Evolutionary conservation across 1,284 basidiomycete species (phyloP), one percentile per base, ranked within the genome.

Genomic region (Heterobasidion annosum): DNA sequence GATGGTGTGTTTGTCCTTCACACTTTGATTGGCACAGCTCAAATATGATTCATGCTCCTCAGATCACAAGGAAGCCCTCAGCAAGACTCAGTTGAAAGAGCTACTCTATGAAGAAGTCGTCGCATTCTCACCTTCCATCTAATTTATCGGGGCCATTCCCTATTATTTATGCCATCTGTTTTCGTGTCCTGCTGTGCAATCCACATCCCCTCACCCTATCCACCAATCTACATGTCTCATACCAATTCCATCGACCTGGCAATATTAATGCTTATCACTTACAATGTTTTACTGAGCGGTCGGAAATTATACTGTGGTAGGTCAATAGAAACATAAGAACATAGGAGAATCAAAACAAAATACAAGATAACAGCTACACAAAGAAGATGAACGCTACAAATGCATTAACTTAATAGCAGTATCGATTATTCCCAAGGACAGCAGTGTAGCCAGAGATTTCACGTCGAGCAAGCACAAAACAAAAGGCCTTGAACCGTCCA

Each of bases 51-150:
- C 52, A 52, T 64, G n/a, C 56, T 56, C 18, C 53, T n/a, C 62
- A 86, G 84, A 82, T 55, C 76, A 80, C 65, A 88, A 91, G 70
- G 87, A 91, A 45, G 81, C 87, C 55, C 79, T 91, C 58, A 85
- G 78, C 57, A 82, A 87, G 61, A 80, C 82, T 34, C 83, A 91
- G 63, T 71, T 94, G 50, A 93, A 92, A 64, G 79, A 81, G 60
- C 71, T 83, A 47, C 71, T 84, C 34, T 83, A 79, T 59, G 76
- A 79, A 54, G 86, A 90, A 70, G 84, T 90, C 57, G 73, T 84
- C 61, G 78, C 78, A 25, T 86, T 89, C 63, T 65, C 72, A 54
- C 77, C 82, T n/a, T 70, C 75, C 44, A 76, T 83, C 61, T 82
- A 66, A 70, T 54, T 53, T 44, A 54, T 56, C 19, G 35, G 16